Evolutionary conservation across 768 basidiomycete genomes (phyloP).

Genomic region (Xerocomellus amylosporus): DNA sequence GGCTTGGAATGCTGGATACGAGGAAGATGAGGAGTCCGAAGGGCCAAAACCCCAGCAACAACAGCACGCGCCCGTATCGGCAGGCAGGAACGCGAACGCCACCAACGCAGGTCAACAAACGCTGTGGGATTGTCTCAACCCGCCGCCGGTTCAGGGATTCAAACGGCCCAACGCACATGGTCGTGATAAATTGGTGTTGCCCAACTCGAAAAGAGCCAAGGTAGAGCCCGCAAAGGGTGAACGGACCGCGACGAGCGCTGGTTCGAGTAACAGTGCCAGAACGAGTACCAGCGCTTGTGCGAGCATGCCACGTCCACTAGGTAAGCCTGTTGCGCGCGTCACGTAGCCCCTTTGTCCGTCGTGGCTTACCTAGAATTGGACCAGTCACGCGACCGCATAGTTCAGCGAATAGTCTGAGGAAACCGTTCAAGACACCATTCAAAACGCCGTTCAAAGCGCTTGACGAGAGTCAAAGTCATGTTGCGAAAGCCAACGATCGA

Average conservation of each 20-base stretch:
- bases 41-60: slow-evolving; percentile 1
- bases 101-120: slow-evolving; percentile 18
- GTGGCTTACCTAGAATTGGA: neutral
- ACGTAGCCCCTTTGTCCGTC: neutral
- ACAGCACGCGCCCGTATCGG: neutral
- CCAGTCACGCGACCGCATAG: slow-evolving; percentile 48
- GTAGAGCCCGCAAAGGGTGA: slow-evolving; percentile 4
- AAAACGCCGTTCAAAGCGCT: slow-evolving; percentile 44
- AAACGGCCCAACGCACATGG: slow-evolving; percentile 23
- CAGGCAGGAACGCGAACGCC: neutral
- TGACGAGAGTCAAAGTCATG: slow-evolving; percentile 35
- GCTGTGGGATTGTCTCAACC: slow-evolving; percentile 20
- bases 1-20: slow-evolving; percentile 25
- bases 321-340: slow-evolving; percentile 13
- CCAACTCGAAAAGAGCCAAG: slow-evolving; percentile 24
- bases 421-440: slow-evolving; percentile 53
- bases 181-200: slow-evolving; percentile 6
- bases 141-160: slow-evolving; percentile 16
- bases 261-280: neutral
- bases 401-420: slow-evolving; percentile 41
- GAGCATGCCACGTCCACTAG: slow-evolving; percentile 22
- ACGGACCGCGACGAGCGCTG: neutral
- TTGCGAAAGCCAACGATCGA: neutral
- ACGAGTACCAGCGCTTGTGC: neutral
- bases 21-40: slow-evolving; percentile 26